These are phyloP conservation scores for Porcisia hertigi DNA, from an alignment of 208 protist genomes.

Conservation along the genomic window DNA sequence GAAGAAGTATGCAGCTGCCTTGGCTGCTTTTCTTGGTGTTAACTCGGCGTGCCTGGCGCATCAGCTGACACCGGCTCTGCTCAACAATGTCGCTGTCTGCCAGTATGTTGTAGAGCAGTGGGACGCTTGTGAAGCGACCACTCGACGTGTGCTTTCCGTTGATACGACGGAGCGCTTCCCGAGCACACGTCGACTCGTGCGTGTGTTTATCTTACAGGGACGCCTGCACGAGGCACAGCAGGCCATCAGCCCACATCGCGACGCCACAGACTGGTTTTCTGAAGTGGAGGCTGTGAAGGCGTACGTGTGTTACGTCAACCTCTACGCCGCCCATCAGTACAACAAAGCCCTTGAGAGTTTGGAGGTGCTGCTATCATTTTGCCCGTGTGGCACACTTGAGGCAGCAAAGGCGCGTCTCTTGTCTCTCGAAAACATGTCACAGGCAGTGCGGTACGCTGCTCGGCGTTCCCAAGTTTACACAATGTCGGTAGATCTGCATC, in stretches of 20 bases:
- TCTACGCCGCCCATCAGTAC: constrained; percentile 51
- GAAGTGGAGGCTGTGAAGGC: constrained; percentile 46
- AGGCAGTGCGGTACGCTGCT: constrained; percentile 33
- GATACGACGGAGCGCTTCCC: constrained; percentile 36
- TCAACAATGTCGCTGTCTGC: constrained; percentile 63
- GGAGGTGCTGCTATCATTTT: constrained; percentile 35
- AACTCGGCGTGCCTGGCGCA: constrained; percentile 18
- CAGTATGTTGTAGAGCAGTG: constrained; percentile 58
- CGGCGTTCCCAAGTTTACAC: constrained; percentile 31
- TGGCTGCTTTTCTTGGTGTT: constrained; percentile 19
- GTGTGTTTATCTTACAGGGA: constrained; percentile 40
- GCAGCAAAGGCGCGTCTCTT: constrained; percentile 54
- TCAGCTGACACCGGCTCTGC: constrained; percentile 31
- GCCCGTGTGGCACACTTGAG: constrained; percentile 62
- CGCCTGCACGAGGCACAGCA: constrained; percentile 32
- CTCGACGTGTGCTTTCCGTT: constrained; percentile 44
- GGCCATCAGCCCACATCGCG: constrained; percentile 29
- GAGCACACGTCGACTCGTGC: constrained; percentile 37
- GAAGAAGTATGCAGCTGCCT: constrained; percentile 21
- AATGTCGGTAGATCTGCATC: constrained; percentile 43
- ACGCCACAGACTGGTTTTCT: constrained; percentile 21
- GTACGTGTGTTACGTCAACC: constrained; percentile 40
- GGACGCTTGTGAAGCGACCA: constrained; percentile 31
- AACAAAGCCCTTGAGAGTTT: constrained; percentile 40
- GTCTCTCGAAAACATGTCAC: constrained; percentile 33